Evolutionary conservation across 805 yeast genomes (phyloP), one percentile per base, ranked within the genome.

Genomic region (Saccharomycopsis microspora): DNA sequence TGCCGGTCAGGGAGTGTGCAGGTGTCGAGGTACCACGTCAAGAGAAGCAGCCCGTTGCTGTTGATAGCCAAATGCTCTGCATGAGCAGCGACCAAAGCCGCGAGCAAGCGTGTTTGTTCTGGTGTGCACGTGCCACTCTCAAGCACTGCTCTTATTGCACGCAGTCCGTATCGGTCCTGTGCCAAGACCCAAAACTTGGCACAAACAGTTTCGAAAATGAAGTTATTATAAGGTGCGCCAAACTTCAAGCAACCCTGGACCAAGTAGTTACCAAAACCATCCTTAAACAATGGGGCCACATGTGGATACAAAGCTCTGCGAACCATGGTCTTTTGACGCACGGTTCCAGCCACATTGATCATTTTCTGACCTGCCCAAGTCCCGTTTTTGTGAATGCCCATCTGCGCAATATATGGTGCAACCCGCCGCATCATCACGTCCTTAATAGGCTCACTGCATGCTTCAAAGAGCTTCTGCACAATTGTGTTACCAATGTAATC

Each of bases 291-390:
- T 44, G 89, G 85, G 0, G 84, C 85, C 42, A 93, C 76, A 59
- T 83, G 88, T 1, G 95, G 93, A 51, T 77, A 75, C 53, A 93
- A 72, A 39, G 87, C 76, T 30, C 75, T 68, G 5, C 82, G 79
- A 41, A 93, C 84, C 43, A 83, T 61, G 56, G 71, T 66, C 62
- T 77, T 82, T 57, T 80, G 85, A 43, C 76, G 72, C 41, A 72
- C 78, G 43, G 78, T 78, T 53, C 72, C 65, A 3, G 87, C 82
- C 41, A 80, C 80, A 55, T 80, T 83, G 56, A 93, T 88, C 64
- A 93, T 82, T 64, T 90, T 93, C 64, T 93, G 98, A 29, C 96
- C 95, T 1, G 97, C 97, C 98, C 98, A 93, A 4, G 98, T 93
- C 53, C 98, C 98, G 63, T 93, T 93, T 60, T 93, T 93, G 67